These are phyloP conservation scores for Macaranga tanarius DNA, from an alignment of 441 rosid species.

Conservation along the genomic window DNA sequence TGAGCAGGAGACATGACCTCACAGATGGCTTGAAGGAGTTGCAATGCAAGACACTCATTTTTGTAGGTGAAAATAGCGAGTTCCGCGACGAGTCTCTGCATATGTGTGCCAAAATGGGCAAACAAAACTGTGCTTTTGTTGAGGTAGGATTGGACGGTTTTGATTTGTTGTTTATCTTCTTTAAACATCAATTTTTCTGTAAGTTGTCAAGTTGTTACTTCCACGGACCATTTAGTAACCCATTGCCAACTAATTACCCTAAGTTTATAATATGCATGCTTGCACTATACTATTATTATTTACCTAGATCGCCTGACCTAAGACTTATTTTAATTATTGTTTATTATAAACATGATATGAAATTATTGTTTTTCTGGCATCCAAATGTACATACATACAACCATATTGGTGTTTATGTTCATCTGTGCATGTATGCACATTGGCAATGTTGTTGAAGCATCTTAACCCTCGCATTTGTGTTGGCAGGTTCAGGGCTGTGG, in stretches of 20 bases:
- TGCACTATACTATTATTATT: no score
- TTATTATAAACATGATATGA: no score
- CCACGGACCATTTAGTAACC: neutral
- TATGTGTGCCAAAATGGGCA: slow-evolving; percentile 63
- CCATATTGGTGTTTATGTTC: no score
- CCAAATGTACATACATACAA: no score
- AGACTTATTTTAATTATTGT: no score
- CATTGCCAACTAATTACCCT: no score
- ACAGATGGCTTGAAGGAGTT: slow-evolving; percentile 60
- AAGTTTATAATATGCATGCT: no score
- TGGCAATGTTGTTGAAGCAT: neutral
- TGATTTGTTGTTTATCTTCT: neutral
- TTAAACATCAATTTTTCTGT: no score
- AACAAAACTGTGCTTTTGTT: slow-evolving; percentile 56
- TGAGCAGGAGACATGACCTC: slow-evolving; percentile 74
- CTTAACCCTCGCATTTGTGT: neutral
- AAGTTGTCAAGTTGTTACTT: neutral
- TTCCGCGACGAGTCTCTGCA: slow-evolving; percentile 62
- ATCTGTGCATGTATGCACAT: no score
- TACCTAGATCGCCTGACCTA: no score
- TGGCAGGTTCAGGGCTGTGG: slow-evolving; percentile 79
- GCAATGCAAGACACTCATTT: slow-evolving; percentile 68
- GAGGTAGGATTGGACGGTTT: slow-evolving; percentile 54
- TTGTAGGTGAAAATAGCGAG: slow-evolving; percentile 71
- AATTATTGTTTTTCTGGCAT: no score